Base-by-base conservation (phyloP, 352 stramenopile genomes). In the Pythium monospermum region DNA sequence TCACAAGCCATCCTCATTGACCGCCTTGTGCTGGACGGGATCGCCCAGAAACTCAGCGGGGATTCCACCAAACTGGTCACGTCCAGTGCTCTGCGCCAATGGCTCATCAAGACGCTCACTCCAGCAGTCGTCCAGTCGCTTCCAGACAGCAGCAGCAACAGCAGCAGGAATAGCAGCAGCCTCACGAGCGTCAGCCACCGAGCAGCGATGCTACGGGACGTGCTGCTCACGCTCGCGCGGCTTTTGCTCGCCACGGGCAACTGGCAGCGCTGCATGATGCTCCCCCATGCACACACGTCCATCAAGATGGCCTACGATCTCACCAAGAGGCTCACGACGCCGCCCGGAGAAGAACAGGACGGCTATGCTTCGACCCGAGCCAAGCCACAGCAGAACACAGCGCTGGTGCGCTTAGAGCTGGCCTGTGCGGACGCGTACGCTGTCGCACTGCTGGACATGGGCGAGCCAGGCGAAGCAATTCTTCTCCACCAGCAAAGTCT, bases 401-500 rank as follows among this genome's bases (percentile, higher is more conserved):
- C 25, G 2, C 37, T 66, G 6, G 41, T 30, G n/a, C 74, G 65
- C 3, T 53, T 82, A 16, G 71, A 85, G 36, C 68, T 82, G 64
- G 48, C 69, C 19, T 76, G 73, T 30, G 63, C 64, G 2, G 68
- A 85, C 52, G 58, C 52, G 3, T 78, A 71, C 37, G 73, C 61
- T 0, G 31, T 58, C 3, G 61, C 53, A 4, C 47, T 83, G 13
- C 51, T 83, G 0, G 62, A 82, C 7, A 55, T 78, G 18, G 32
- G 53, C 0, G 73, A 76, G 18, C 46, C 70, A 16, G 30, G 57
- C 6, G 69, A 83, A 19, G 67, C 76, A 6, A 40, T 83, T 22
- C 61, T 73, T 33, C 59, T 70, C 4, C 70, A 82, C 51, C 71
- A 74, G 32, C 54, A 78, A 39, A 80, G 52, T 25, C 51, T 87